Conservation (phyloP, 2,329 filamentous ascomycete species). For the Fusarium denticulatum region DNA sequence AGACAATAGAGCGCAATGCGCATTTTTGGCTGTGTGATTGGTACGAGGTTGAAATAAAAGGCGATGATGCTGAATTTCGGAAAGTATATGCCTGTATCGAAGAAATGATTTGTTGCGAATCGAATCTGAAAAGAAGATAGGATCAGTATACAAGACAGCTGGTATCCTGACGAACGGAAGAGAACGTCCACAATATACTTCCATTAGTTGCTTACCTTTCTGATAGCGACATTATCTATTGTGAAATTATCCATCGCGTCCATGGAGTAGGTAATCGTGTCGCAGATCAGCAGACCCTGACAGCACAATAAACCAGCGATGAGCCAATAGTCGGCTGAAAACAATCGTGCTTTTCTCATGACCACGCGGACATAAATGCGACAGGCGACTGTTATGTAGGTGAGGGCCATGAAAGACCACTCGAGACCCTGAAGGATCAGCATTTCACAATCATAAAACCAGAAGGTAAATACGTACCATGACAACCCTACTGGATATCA, state of each 20-base stretch:
- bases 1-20: not conserved
- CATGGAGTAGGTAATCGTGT: not conserved
- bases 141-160: not conserved
- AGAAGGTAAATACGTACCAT: not conserved
- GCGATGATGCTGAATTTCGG: conserved; percentile 9
- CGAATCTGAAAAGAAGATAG: not conserved
- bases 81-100: conserved; percentile 14
- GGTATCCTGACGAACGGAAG: not conserved
- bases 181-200: accelerated
- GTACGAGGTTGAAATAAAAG: not conserved
- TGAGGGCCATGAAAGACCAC: not conserved
- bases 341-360: not conserved
- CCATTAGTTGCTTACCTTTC: not conserved
- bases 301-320: not conserved
- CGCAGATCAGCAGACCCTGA: not conserved
- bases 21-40: not conserved
- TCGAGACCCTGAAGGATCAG: not conserved
- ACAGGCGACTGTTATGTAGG: not conserved
- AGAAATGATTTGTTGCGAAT: conserved; percentile 9
- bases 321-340: not conserved
- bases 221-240: not conserved
- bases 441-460: accelerated
- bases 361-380: not conserved
- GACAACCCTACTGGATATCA: conserved; percentile 10
- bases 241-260: conserved; percentile 7